Conservation (phyloP, 352 stramenopile species). For the Phytophthora parvispora region DNA sequence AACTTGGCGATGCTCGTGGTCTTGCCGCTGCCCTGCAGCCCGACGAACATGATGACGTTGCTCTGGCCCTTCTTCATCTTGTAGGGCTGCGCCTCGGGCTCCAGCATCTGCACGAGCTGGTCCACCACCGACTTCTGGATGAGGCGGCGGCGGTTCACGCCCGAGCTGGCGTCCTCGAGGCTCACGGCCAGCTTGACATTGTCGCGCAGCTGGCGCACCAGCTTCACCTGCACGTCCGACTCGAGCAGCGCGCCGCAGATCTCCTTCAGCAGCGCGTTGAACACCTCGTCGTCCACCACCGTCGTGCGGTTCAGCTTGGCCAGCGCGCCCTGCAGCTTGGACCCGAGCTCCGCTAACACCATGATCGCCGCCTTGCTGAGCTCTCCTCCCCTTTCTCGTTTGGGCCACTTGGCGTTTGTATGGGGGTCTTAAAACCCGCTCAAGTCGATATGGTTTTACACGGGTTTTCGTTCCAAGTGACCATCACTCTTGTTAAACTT, state of each 20-base stretch:
- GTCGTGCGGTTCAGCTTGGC: slow-evolving; percentile 90
- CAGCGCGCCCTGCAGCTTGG: slow-evolving; percentile 89
- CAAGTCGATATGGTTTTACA: not conserved
- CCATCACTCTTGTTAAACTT: slow-evolving; percentile 10
- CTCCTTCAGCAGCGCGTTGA: slow-evolving; percentile 93
- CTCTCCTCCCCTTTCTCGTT: slow-evolving; percentile 1
- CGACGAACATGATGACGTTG: slow-evolving; percentile 97
- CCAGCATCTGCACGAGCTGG: slow-evolving; percentile 91
- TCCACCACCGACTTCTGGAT: slow-evolving; percentile 95
- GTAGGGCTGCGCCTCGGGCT: slow-evolving; percentile 87
- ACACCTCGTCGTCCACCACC: slow-evolving; percentile 92
- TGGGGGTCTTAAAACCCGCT: not conserved
- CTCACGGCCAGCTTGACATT: slow-evolving; percentile 92
- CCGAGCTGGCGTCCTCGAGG: slow-evolving; percentile 80
- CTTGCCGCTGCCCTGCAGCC: slow-evolving; percentile 97
- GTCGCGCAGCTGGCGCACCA: slow-evolving; percentile 90
- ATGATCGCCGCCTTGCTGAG: slow-evolving; percentile 46
- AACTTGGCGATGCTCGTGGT: slow-evolving; percentile 99
- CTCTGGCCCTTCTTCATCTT: slow-evolving; percentile 93
- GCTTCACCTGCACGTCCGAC: slow-evolving; percentile 92
- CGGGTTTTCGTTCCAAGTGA: not conserved
- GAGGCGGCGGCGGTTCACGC: slow-evolving; percentile 86
- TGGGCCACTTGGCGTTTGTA: slow-evolving; percentile 6
- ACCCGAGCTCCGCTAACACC: slow-evolving; percentile 92
- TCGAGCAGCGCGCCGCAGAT: slow-evolving; percentile 92